Evolutionary conservation across 2,329 filamentous ascomycete genomes (phyloP).

Genomic region (Cercospora beticola): DNA sequence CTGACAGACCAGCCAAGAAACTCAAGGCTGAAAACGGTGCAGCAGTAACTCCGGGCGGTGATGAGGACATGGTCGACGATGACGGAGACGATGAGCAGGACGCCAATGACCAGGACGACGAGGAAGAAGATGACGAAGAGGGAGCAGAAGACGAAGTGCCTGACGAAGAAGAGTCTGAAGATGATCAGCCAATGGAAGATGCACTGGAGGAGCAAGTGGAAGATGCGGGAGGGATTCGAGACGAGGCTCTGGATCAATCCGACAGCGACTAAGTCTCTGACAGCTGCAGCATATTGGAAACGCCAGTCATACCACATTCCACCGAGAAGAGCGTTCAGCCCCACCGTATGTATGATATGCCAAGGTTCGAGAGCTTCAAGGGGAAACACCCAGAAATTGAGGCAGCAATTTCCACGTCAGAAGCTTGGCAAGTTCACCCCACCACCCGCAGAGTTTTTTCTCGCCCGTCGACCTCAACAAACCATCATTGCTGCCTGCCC

Average conservation of each 20-base stretch:
- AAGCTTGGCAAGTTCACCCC: neutral
- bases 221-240: conserved; percentile 50
- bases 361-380: no score
- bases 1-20: conserved; percentile 53
- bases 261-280: conserved; percentile 33
- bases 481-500: neutral
- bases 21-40: conserved; percentile 46
- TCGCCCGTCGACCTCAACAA: neutral
- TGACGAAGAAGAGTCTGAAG: conserved; percentile 55
- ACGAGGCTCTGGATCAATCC: conserved; percentile 39
- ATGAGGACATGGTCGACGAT: conserved; percentile 50
- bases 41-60: conserved; percentile 43
- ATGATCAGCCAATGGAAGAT: conserved; percentile 33
- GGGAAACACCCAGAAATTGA: no score
- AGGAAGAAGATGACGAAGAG: conserved; percentile 41
- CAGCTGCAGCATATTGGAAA: neutral
- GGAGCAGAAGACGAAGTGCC: conserved; percentile 47
- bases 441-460: neutral
- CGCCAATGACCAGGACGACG: conserved; percentile 54
- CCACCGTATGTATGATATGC: neutral
- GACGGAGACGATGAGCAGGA: conserved; percentile 56
- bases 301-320: neutral
- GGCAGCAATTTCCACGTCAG: neutral
- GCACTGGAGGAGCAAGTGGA: conserved; percentile 51
- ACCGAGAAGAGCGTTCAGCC: neutral